Evolutionary conservation across 257 asterid genomes (phyloP), one percentile per base, ranked within the genome.

Genomic region (Nicotiana noctiflora): DNA sequence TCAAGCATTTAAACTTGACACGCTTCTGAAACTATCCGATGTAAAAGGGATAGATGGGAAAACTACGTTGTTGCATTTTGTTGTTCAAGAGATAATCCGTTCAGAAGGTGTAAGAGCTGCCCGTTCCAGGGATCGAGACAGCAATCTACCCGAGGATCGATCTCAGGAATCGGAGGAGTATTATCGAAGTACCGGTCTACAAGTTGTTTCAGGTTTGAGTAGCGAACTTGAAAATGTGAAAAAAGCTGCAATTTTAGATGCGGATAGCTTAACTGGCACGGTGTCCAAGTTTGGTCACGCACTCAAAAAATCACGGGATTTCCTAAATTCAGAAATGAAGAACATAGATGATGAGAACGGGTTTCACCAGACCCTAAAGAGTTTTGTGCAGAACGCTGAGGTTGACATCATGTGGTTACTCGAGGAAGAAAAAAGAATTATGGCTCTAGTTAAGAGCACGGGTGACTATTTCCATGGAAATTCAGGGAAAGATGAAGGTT

Each of bases 41-140:
- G 97, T 92, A 21, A 93, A 90, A 91, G 99, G 99, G 75, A 83
- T 93, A 70, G 99, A 95, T 53, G 97, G 98, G 15, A 92, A 93
- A 89, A 95, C 99, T 11, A 92, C 98, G 0, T 85, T 95, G 14
- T 77, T 95, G 76, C 99, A 95, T 88, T 95, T 95, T 70, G 98
- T 95, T 23, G 98, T 93, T 77, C 93, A 84, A 83, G 99, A 95
- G 87, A 95, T 95, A 80, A 87, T 87, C 84, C 93, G 97, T 12
- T 91, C 97, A 0, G 99, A 93, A 91, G 99, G 99, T 81, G 49
- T 82, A 80, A 86, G 92, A 83, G 97, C 97, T 85, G 90, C 90
- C 55, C 92, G 91, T 67, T 87, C 89, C 46, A 88, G 82, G 82
- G 92, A 89, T 37, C 84, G 81, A 57, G 75, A 76, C 32, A 88